These are phyloP conservation scores for Fusarium caatingaense DNA, from an alignment of 2,329 filamentous ascomycete species.

Conservation along the genomic window DNA sequence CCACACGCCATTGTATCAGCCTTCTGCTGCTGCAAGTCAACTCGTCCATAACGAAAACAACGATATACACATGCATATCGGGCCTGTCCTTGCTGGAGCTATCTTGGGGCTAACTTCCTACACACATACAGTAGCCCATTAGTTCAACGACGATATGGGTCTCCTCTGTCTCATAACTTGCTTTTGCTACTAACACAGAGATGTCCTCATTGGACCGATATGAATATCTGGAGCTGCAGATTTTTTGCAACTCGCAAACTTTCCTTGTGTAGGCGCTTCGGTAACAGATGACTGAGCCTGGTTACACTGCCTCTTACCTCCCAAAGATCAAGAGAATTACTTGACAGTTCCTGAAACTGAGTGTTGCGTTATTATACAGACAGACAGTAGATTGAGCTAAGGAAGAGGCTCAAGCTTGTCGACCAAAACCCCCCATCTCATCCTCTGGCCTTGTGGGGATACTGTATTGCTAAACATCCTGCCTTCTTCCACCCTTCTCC, in stretches of 20 bases:
- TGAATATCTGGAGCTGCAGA: too few species aligned
- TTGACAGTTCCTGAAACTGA: not conserved
- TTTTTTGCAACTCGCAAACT: not conserved
- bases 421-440: not conserved
- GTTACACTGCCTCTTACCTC: not conserved
- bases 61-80: not conserved
- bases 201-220: not conserved
- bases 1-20: not conserved
- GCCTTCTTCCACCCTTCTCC: not conserved
- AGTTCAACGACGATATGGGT: not conserved
- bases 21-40: not conserved
- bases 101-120: not conserved
- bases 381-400: not conserved
- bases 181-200: not conserved
- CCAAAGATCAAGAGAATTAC: not conserved
- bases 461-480: not conserved
- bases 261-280: not conserved
- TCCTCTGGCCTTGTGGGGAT: not conserved
- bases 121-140: not conserved
- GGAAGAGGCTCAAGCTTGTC: not conserved
- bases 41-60: not conserved
- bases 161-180: not conserved
- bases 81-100: not conserved
- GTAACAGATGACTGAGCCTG: not conserved
- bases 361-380: not conserved